phyloP scores from a whole-genome alignment of 1,284 basidiomycete species.

The Cystobasidium pallidum region DNA sequence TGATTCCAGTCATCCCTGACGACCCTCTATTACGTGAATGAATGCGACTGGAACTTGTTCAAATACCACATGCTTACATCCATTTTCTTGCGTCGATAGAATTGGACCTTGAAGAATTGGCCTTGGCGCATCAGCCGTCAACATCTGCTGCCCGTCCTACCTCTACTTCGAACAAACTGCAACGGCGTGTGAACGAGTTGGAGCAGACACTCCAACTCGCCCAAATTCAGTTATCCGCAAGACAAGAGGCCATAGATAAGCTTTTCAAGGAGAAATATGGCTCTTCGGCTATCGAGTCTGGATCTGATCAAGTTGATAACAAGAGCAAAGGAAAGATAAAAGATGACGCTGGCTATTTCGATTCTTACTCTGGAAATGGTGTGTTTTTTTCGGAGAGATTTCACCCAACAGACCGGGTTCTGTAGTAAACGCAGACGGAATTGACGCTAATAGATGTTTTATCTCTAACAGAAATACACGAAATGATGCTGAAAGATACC shows the following conservation, averaged over 20 bases:
- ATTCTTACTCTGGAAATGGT: slow-evolving; percentile 88
- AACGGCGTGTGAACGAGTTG: slow-evolving; percentile 22
- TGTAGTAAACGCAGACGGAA: too few species aligned
- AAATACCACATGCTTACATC: not conserved
- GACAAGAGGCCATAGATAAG: slow-evolving; percentile 28
- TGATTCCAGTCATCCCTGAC: slow-evolving; percentile 76
- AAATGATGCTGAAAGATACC: slow-evolving; percentile 72
- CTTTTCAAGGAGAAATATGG: slow-evolving; percentile 23
- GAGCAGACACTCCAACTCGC: slow-evolving; percentile 31
- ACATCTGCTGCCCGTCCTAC: slow-evolving; percentile 20
- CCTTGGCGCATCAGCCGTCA: slow-evolving; percentile 18
- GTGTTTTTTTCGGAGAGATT: too few species aligned
- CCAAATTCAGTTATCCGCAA: slow-evolving; percentile 8
- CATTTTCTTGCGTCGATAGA: slow-evolving; percentile 58
- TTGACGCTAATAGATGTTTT: too few species aligned
- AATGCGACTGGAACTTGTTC: not conserved
- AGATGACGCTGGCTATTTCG: slow-evolving; percentile 93
- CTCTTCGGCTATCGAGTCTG: not conserved
- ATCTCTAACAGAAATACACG: slow-evolving; percentile 61
- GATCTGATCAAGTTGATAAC: not conserved
- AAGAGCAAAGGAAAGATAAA: slow-evolving; percentile 61
- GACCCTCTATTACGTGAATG: slow-evolving; percentile 83
- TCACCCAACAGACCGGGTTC: too few species aligned
- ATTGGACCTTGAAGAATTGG: slow-evolving; percentile 63
- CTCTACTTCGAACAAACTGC: not conserved